A percentile compares a stretch with the other conserved stretches of the same genome.
phyloP scores from a whole-genome alignment of 2,329 filamentous ascomycete species.

The Trichoderma oligosporum region DNA sequence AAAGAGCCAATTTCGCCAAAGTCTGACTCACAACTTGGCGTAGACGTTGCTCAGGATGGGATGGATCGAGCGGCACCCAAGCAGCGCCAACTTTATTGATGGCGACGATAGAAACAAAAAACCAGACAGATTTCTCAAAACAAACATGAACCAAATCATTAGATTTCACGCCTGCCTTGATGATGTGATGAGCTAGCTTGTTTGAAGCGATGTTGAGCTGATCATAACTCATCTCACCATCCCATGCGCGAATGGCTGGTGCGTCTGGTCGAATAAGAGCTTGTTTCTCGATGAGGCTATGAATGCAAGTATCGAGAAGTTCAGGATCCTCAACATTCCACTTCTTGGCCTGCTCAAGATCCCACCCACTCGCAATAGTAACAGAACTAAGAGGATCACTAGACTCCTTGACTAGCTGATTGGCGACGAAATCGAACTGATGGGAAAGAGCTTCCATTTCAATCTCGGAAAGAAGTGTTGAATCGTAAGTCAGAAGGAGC shows the following conservation, averaged over 20 bases:
- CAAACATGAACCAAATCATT: conserved; percentile 22
- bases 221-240: conserved; percentile 23
- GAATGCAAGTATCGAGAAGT: conserved; percentile 9
- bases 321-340: conserved; percentile 15
- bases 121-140: conserved; percentile 25
- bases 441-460: conserved; percentile 12
- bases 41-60: neutral
- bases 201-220: conserved; percentile 19
- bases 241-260: conserved; percentile 23
- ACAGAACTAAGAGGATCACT: neutral
- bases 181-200: neutral
- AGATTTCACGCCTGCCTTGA: conserved; percentile 23
- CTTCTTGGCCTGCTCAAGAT: conserved; percentile 3
- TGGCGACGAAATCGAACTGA: conserved; percentile 9
- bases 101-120: conserved; percentile 26
- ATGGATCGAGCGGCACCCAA: conserved; percentile 16
- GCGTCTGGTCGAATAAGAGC: neutral
- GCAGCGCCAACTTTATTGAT: conserved; percentile 29
- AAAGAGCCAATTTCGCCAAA: neutral
- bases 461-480: neutral
- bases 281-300: conserved; percentile 6
- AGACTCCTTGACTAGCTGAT: conserved; percentile 3
- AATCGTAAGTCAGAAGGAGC: conserved; percentile 10
- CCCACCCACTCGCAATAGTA: conserved; percentile 4
- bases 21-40: conserved; percentile 9